Evolutionary conservation across 1,139 yeast species (phyloP).

Genomic region (Taphrina populina): DNA sequence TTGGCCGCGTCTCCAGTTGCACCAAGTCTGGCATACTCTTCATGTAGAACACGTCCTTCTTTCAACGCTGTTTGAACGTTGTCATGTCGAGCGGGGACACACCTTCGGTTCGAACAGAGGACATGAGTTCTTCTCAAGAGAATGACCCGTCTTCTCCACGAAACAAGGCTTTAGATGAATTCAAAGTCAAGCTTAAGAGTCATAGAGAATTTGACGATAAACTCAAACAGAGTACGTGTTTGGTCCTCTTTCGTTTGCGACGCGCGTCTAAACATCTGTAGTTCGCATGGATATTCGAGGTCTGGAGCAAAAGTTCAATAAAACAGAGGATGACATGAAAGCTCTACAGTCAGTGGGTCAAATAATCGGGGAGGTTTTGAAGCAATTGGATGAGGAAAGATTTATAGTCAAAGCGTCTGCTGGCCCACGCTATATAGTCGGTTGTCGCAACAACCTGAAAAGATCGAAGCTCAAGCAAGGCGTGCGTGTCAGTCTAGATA

Average conservation of each 20-base stretch:
- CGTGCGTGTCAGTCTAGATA: constrained; percentile 92
- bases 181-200: constrained; percentile 82
- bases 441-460: constrained; percentile 90
- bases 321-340: constrained; percentile 68
- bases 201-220: constrained; percentile 95
- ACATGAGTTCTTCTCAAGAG: too few species aligned
- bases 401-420: constrained; percentile 95
- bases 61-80: too few species aligned
- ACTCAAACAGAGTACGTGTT: constrained; percentile 57
- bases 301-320: constrained; percentile 78
- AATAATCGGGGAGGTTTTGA: constrained; percentile 93
- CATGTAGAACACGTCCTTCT: too few species aligned
- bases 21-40: too few species aligned
- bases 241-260: background rate
- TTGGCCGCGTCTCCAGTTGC: too few species aligned
- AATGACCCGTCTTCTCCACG: constrained; percentile 46
- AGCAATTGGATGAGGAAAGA: constrained; percentile 91
- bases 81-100: too few species aligned
- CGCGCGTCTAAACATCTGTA: background rate
- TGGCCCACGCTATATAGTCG: constrained; percentile 97
- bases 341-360: constrained; percentile 95
- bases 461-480: constrained; percentile 85
- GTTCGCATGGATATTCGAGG: constrained; percentile 78
- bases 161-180: constrained; percentile 72
- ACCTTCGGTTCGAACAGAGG: too few species aligned